phyloP scores from a whole-genome alignment of 1,284 basidiomycete genomes.

The Psilocybe mexicana region DNA sequence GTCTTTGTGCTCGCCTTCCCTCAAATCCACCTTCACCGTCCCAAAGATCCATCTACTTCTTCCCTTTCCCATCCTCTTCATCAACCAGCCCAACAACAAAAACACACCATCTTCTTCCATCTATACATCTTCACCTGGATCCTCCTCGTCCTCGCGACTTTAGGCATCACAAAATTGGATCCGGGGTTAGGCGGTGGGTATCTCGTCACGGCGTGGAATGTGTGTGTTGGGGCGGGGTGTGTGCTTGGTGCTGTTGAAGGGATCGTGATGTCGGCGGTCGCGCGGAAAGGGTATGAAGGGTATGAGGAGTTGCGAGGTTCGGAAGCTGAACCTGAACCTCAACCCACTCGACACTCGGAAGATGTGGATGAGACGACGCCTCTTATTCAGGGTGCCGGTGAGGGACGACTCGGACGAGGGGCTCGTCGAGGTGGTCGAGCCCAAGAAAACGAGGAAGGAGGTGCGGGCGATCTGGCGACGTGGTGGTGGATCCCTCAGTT shows the following conservation, averaged over 20 bases:
- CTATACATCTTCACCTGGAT: slow-evolving; percentile 58
- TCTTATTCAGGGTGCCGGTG: slow-evolving; percentile 24
- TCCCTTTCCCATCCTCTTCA: slow-evolving; percentile 10
- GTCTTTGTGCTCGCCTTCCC: slow-evolving; percentile 40
- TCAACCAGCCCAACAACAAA: slow-evolving; percentile 26
- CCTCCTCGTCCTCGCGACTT: slow-evolving; percentile 51
- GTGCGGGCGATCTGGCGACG: slow-evolving; percentile 31
- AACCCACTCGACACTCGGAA: slow-evolving; percentile 2
- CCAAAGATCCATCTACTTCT: slow-evolving; percentile 3
- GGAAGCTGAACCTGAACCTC: slow-evolving; percentile 24
- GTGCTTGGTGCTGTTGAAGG: slow-evolving; percentile 44
- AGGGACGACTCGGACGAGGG: too few relatives aligned
- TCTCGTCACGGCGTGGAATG: slow-evolving; percentile 58
- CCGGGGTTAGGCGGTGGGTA: slow-evolving; percentile 53
- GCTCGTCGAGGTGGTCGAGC: neutral
- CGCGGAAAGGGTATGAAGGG: neutral
- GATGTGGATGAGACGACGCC: slow-evolving; percentile 45
- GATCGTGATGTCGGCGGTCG: slow-evolving; percentile 13
- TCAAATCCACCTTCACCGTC: slow-evolving; percentile 23
- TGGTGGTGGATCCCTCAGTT: slow-evolving; percentile 69
- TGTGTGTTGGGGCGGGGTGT: slow-evolving; percentile 48
- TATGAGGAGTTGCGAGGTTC: slow-evolving; percentile 21
- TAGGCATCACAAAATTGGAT: slow-evolving; percentile 41
- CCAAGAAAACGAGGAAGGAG: slow-evolving; percentile 24
- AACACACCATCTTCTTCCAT: slow-evolving; percentile 46